Evolutionary conservation across 768 basidiomycete genomes (phyloP).

Genomic region (Dioszegia hungarica): DNA sequence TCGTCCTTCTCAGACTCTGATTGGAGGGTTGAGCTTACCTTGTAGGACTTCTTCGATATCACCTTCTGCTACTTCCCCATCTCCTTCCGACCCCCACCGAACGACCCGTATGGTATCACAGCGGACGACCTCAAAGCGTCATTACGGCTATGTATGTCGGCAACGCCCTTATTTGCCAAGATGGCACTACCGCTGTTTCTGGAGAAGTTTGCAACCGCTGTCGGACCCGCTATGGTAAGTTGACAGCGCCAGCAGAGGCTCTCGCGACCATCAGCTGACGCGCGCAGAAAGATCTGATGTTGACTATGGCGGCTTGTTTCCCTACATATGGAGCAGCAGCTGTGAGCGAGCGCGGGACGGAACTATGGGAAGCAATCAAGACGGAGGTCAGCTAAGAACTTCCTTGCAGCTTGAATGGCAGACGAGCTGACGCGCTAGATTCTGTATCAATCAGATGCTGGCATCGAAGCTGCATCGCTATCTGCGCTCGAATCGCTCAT

Average conservation of each 20-base stretch:
- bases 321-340: conserved; percentile 73
- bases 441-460: conserved; percentile 78
- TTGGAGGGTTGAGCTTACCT: conserved; percentile 36
- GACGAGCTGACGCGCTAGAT: conserved; percentile 57
- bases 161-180: conserved; percentile 74
- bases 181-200: conserved; percentile 81
- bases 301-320: conserved; percentile 69
- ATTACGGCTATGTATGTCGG: conserved; percentile 62
- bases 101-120: conserved; percentile 88
- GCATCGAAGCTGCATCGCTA: conserved; percentile 71
- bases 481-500: conserved; percentile 68
- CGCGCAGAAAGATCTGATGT: conserved; percentile 71
- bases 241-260: background rate
- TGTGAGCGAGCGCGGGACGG: conserved; percentile 61
- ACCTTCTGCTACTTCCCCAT: conserved; percentile 99
- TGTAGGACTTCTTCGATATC: conserved; percentile 82
- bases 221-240: conserved; percentile 72
- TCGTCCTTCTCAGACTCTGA: too few species aligned
- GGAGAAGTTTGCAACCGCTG: conserved; percentile 82
- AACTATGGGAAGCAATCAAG: conserved; percentile 87
- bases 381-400: conserved; percentile 61
- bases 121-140: conserved; percentile 73
- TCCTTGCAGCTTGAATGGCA: background rate
- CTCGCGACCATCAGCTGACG: background rate
- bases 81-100: conserved; percentile 86